Percentiles rank a stretch among this genome's conserved stretches.
Evolutionary conservation across 768 basidiomycete species (phyloP).

Genomic region (Boletus sp.): DNA sequence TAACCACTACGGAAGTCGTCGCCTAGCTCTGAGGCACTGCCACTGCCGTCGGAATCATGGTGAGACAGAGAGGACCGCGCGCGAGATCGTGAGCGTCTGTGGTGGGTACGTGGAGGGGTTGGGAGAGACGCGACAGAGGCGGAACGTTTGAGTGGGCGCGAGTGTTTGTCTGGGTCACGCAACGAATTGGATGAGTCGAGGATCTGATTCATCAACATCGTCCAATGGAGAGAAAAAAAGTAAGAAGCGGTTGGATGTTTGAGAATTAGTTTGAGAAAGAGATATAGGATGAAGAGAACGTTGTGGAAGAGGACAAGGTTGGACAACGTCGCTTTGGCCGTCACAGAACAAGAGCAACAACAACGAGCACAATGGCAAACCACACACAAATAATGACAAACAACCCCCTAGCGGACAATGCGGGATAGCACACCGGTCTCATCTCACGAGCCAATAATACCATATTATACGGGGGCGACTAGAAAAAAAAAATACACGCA

Average conservation of each 20-base stretch:
- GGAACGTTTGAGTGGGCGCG: conserved; percentile 54
- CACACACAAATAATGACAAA: conserved; percentile 17
- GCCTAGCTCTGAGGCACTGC: conserved; percentile 36
- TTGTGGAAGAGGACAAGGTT: conserved; percentile 20
- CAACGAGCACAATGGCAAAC: conserved; percentile 15
- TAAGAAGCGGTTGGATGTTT: background rate
- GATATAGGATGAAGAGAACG: conserved; percentile 12
- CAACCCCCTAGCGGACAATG: background rate
- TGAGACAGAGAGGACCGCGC: conserved; percentile 46
- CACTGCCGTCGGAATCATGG: conserved; percentile 37
- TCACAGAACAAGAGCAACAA: conserved; percentile 13
- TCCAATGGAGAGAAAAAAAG: background rate
- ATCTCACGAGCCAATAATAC: background rate
- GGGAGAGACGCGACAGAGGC: conserved; percentile 63
- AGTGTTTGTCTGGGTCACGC: conserved; percentile 11
- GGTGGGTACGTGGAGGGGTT: conserved; percentile 60
- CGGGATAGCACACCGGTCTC: no score
- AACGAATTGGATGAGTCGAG: conserved; percentile 32
- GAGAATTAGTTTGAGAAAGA: background rate
- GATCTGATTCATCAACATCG: conserved; percentile 32
- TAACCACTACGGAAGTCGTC: conserved; percentile 13
- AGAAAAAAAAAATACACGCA: no score
- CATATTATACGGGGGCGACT: background rate
- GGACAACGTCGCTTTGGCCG: conserved; percentile 8
- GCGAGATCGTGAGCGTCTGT: conserved; percentile 44